Evolutionary conservation across 495 filamentous ascomycete genomes (phyloP), one percentile per base, ranked within the genome.

Genomic region (Bacidia rubella): DNA sequence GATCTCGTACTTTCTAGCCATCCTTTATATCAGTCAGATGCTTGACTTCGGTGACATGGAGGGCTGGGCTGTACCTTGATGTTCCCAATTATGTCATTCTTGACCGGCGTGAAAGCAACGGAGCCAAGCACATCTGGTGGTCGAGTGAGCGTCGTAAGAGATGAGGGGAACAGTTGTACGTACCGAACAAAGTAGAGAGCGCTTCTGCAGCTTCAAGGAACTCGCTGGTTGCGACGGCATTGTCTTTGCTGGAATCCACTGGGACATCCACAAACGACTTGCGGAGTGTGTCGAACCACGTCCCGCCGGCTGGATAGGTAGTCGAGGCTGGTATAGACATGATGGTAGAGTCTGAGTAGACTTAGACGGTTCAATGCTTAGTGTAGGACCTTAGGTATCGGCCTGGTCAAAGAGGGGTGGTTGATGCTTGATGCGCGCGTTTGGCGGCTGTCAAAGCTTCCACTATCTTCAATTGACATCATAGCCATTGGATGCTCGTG

Each of bases 151-250:
- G 12, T 11, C 23, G 19, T 19, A 51, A 22, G 43, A 7, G 45
- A 21, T 25, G 38, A 10, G 26, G 25, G 40, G 41, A 44, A 24
- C 17, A 40, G 26, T 11, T 11, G 24, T 15, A 58, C 74, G 19
- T 68, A 96, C 89, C 87, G 63, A 98, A 97, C 32, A 98, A 76
- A 41, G 79, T 80, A 44, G 85, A 84, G 58, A 96, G 68, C 23
- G 83, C 79, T 72, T 95, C 87, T 43, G 86, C 79, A 49, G 93
- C 93, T 38, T 93, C 86, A 55, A 97, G 81, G 70, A 96, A 98
- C 65, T 93, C 85, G 59, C 73, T 75, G 24, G 93, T 97, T 9
- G 76, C 65, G 59, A 97, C 82, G 56, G 79, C 82, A 73, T 86
- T 81, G 66, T 80, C 79, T 51, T 87, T 82, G 53, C 68, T 73